Evolutionary conservation across 116 monocot species (phyloP), one percentile per base, ranked within the genome.

Genomic region (Dioscorea cayenensis): DNA sequence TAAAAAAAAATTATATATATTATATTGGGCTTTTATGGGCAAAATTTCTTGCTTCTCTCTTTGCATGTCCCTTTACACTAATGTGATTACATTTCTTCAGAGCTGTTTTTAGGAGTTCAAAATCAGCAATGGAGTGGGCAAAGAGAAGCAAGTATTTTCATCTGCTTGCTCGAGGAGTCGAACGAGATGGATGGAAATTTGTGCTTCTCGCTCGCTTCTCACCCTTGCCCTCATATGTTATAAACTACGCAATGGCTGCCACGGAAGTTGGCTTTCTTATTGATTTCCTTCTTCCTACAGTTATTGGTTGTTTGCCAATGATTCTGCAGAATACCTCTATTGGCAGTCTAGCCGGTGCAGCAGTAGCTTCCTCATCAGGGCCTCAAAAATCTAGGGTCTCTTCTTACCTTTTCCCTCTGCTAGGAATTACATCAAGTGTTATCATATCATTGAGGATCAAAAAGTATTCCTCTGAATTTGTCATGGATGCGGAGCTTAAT

Each of bases 321-420:
- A 92, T 96, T 72, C 81, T 96, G 36, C 96, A 96, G 83, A 96
- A 96, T 51, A 90, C 90, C 19, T 92, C 92, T 29, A 86, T 96
- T 17, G 96, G 92, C 67, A 92, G 92, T 77, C 92, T 96, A 70
- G 96, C 96, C 13, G 79, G 90, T 29, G 87, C 89, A 18, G 96
- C 96, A 2, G 84, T 96, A 23, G 82, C 83, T 74, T 84, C 92
- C 14, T 51, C 87, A 3, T 71, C 82, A 10, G 84, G 79, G 69
- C 79, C 86, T 17, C 72, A 84, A 23, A 96, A 88, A 64, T 77
- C 84, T 28, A 48, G 72, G 21, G 5, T 90, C 6, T 86, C 71
- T 29, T 84, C 87, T 0, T 96, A 92, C 68, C n/a, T 96, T 9
- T 90, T 96, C 28, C 96, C 92, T 38, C 19, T 86, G 21, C 75